phyloP scores from a whole-genome alignment of 305 asterid genomes.

The Ilex paraguariensis region DNA sequence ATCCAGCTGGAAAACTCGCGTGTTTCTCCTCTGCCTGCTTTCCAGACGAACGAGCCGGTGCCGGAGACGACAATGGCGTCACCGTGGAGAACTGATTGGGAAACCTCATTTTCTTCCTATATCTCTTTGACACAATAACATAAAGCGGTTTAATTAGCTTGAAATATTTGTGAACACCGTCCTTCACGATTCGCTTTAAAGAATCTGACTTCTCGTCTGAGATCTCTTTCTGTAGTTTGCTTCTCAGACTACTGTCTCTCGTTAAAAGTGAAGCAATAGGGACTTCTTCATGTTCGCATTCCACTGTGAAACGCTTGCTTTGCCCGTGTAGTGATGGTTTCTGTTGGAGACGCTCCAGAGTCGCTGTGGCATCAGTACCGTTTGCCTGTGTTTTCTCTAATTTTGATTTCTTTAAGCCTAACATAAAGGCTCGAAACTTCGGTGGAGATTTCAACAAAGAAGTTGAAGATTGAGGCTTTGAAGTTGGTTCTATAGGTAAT shows the following conservation, averaged over 20 bases:
- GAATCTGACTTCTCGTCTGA: conserved; percentile 25
- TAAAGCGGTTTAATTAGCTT: conserved; percentile 66
- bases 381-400: conserved; percentile 15
- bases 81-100: conserved; percentile 21
- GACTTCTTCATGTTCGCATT: conserved; percentile 31
- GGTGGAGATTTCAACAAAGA: conserved; percentile 36
- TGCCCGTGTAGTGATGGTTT: conserved; percentile 31
- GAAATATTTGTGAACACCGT: conserved; percentile 45
- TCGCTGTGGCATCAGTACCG: conserved; percentile 20
- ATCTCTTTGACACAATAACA: conserved; percentile 36
- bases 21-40: conserved; percentile 37
- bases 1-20: conserved; percentile 43
- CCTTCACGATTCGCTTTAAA: conserved; percentile 28
- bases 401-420: conserved; percentile 56
- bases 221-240: conserved; percentile 48
- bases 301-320: conserved; percentile 43
- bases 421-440: conserved; percentile 49
- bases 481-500: conserved; percentile 19
- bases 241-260: conserved; percentile 68
- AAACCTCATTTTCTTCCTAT: conserved; percentile 25
- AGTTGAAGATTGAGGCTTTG: conserved; percentile 46
- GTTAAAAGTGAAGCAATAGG: conserved; percentile 25
- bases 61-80: conserved; percentile 60
- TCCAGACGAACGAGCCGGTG: conserved; percentile 39
- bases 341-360: conserved; percentile 26